phyloP scores from a whole-genome alignment of 805 yeast genomes.

The Wickerhamomyces sydowiorum region DNA sequence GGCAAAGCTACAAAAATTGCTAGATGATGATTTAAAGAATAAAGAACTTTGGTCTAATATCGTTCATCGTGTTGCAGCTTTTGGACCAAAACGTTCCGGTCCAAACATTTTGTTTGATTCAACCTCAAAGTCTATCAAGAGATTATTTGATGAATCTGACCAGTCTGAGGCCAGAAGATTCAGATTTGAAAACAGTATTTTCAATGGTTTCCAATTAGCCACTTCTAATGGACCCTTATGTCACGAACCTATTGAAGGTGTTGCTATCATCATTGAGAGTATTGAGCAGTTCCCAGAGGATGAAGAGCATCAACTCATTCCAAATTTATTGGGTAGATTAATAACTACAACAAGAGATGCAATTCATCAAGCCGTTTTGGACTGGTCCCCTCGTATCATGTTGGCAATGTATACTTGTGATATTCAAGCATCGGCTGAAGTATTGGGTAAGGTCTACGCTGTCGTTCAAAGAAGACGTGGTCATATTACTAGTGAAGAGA shows the following conservation, averaged over 20 bases:
- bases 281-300: slow-evolving; percentile 26
- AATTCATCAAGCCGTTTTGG: slow-evolving; percentile 64
- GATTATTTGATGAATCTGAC: slow-evolving; percentile 21
- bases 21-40: slow-evolving; percentile 22
- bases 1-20: slow-evolving; percentile 24
- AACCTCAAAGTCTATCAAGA: slow-evolving; percentile 27
- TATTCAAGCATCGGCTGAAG: slow-evolving; percentile 92
- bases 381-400: slow-evolving; percentile 85
- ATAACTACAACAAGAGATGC: slow-evolving; percentile 68
- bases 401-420: slow-evolving; percentile 93
- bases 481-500: slow-evolving; percentile 78
- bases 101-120: slow-evolving; percentile 68
- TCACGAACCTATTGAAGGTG: slow-evolving; percentile 83
- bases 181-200: slow-evolving; percentile 53
- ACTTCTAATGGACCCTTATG: slow-evolving; percentile 83
- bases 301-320: slow-evolving; percentile 26
- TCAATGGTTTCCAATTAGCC: slow-evolving; percentile 84
- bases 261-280: slow-evolving; percentile 44
- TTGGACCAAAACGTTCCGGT: slow-evolving; percentile 76
- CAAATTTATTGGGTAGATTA: slow-evolving; percentile 62
- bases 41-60: slow-evolving; percentile 24
- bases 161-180: slow-evolving; percentile 17
- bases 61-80: slow-evolving; percentile 44
- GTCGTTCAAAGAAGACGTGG: slow-evolving; percentile 91
- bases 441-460: slow-evolving; percentile 89